Evolutionary conservation across 2,329 filamentous ascomycete species (phyloP).

Genomic region (Leptographium flavum): DNA sequence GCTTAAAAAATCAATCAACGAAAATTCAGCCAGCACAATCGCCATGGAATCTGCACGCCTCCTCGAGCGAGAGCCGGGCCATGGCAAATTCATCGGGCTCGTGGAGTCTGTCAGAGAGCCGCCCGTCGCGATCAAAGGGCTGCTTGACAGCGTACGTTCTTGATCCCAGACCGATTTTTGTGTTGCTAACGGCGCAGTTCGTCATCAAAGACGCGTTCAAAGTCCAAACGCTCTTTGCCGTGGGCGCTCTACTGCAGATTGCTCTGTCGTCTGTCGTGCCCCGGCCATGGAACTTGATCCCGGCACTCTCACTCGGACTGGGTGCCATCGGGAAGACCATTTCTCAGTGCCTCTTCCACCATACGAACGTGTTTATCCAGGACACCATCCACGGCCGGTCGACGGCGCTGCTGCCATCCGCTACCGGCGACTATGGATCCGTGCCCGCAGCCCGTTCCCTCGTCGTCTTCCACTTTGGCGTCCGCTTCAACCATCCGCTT

Average conservation of each 20-base stretch:
- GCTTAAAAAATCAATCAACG: too few species aligned
- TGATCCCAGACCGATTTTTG: too few species aligned
- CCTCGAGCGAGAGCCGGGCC: not conserved
- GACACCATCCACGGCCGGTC: conserved; percentile 19
- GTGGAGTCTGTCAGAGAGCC: not conserved
- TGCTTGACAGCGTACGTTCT: not conserved
- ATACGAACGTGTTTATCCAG: conserved; percentile 12
- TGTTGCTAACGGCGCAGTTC: conserved; percentile 4
- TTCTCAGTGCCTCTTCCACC: conserved; percentile 12
- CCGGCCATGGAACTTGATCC: conserved; percentile 20
- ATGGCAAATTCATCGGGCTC: not conserved
- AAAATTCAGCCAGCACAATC: not conserved
- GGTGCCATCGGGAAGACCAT: conserved; percentile 18
- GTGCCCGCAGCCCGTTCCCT: not conserved
- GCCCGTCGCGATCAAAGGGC: not conserved
- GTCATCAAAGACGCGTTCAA: conserved; percentile 21
- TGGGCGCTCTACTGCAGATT: conserved; percentile 22
- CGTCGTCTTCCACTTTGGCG: conserved; percentile 28
- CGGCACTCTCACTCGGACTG: conserved; percentile 17
- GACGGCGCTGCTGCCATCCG: conserved; percentile 19
- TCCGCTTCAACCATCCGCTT: conserved; percentile 32
- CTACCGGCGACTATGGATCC: not conserved
- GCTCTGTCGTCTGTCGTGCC: conserved; percentile 20
- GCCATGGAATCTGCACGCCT: not conserved
- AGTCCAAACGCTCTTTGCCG: conserved; percentile 17